Base-by-base conservation (phyloP, 306 rosid genomes). In the Alnus glutinosa region DNA sequence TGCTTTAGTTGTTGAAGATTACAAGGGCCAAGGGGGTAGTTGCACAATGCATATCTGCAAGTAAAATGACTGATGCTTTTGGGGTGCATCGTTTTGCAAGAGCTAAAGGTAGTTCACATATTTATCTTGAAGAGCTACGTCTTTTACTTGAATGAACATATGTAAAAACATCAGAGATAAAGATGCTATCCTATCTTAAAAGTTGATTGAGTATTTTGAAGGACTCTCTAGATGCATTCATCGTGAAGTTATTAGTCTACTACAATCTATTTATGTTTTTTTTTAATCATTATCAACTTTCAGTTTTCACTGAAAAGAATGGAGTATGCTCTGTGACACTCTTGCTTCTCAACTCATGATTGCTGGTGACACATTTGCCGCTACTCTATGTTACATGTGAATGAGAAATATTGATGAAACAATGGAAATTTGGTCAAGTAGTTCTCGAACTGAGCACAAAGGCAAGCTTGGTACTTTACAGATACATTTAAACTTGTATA, bases 341-440 rank as follows among this genome's bases (percentile, higher is more conserved):
- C 95, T 95, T 82, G 98, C 98, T 80, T 89, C 92, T 72, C 91
- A 91, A 85, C 97, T 95, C 69, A 88, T 88, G 85, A 88, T 82
- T 54, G 97, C 95, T 80, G 98, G 96, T 79, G 86, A 91, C 77
- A 91, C 91, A 75, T 23, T 23, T 23, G 95, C 95, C 73, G 98
- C 98, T 61, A 95, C 97, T 75, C 91, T 95, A 44, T 95, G 97
- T 80, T 95, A 87, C 80, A 92, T 95, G 85, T 95, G 98, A 82
- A 23, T 23, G 28, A 97, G 99, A 74, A 96, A 91, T 86, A 90
- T 96, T 82, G 99, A 93, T 75, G 92, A 92, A 86, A 91, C 98
- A 1, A 97, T 95, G 55, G 98, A 91, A 82, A 95, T 95, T 76
- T 97, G 98, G 97, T 95, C 98, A 42, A 92, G 91, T 80, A 85